Evolutionary conservation across 371 early-diverging fungal genomes (phyloP).

Genomic region (Actinomortierella ambigua): DNA sequence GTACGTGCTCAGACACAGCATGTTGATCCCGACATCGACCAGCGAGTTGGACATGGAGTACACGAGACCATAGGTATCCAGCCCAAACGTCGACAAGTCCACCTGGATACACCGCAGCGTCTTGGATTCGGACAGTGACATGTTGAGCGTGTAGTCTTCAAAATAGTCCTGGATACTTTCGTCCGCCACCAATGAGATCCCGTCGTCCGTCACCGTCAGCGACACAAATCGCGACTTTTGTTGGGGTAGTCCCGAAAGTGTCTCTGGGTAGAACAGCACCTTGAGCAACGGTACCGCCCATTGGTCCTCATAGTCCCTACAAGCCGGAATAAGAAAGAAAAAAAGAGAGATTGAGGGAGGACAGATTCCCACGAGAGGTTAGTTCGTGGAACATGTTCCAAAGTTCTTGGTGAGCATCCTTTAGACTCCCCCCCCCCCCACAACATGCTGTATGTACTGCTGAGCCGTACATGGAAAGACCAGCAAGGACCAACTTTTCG

Average conservation of each 20-base stretch:
- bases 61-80: slow-evolving; percentile 57
- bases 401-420: too few species aligned
- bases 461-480: slow-evolving; percentile 30
- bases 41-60: slow-evolving; percentile 60
- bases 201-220: slow-evolving; percentile 58
- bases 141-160: slow-evolving; percentile 48
- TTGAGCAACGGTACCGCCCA: slow-evolving; percentile 54
- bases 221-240: slow-evolving; percentile 48
- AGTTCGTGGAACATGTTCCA: too few species aligned
- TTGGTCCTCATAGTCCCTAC: slow-evolving; percentile 43
- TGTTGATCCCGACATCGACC: slow-evolving; percentile 48
- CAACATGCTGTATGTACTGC: too few species aligned
- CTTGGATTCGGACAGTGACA: slow-evolving; percentile 37
- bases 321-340: not conserved
- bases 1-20: slow-evolving; percentile 55
- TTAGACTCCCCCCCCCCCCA: too few species aligned
- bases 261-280: slow-evolving; percentile 54
- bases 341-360: not conserved
- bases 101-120: slow-evolving; percentile 58
- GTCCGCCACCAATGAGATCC: slow-evolving; percentile 57
- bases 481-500: slow-evolving; percentile 50
- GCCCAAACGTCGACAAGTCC: slow-evolving; percentile 52
- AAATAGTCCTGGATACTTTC: slow-evolving; percentile 49
- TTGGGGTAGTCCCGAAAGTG: slow-evolving; percentile 15
- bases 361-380: too few species aligned